phyloP scores from a whole-genome alignment of 2,329 filamentous ascomycete genomes.

The Fusarium tricinctum region DNA sequence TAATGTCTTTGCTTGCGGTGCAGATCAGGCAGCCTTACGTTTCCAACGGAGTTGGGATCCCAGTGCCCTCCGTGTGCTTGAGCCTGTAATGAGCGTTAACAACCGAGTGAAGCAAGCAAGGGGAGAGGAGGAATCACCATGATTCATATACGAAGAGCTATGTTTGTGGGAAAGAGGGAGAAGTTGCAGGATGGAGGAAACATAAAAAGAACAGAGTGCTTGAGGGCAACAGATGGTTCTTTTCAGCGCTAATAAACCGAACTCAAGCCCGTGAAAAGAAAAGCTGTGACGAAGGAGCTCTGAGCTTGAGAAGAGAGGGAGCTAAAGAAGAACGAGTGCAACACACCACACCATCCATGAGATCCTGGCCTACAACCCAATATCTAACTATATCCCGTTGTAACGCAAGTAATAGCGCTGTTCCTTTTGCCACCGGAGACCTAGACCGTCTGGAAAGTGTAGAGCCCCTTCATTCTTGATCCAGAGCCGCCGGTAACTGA shows the following conservation, averaged over 20 bases:
- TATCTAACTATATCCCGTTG: slow-evolving; percentile 7
- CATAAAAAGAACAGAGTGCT: slow-evolving; percentile 3
- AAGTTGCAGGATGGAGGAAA: not conserved
- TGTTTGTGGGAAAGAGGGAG: slow-evolving; percentile 1
- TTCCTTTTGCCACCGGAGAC: slow-evolving; percentile 36
- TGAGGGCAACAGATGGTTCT: slow-evolving; percentile 3
- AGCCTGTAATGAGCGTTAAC: slow-evolving; percentile 30
- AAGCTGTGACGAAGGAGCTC: slow-evolving; percentile 10
- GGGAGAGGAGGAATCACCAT: slow-evolving; percentile 35
- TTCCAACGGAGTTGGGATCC: slow-evolving; percentile 42
- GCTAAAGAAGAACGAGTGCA: slow-evolving; percentile 27
- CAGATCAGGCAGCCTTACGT: slow-evolving; percentile 17
- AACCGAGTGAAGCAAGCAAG: not conserved
- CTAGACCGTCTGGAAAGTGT: slow-evolving; percentile 15
- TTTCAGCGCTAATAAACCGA: slow-evolving; percentile 37
- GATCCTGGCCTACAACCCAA: not conserved
- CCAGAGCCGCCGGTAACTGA: slow-evolving; percentile 5
- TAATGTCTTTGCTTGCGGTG: not conserved
- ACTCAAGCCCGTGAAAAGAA: not conserved
- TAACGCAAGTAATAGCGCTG: slow-evolving; percentile 1
- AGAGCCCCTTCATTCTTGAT: slow-evolving; percentile 1
- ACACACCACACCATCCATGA: slow-evolving; percentile 10
- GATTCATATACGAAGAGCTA: slow-evolving; percentile 34
- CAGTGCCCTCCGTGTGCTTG: slow-evolving; percentile 46
- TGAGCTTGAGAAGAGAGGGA: slow-evolving; percentile 5